Base-by-base conservation (phyloP, 1,284 basidiomycete species). In the Ceratorhiza oryzae-sativae region DNA sequence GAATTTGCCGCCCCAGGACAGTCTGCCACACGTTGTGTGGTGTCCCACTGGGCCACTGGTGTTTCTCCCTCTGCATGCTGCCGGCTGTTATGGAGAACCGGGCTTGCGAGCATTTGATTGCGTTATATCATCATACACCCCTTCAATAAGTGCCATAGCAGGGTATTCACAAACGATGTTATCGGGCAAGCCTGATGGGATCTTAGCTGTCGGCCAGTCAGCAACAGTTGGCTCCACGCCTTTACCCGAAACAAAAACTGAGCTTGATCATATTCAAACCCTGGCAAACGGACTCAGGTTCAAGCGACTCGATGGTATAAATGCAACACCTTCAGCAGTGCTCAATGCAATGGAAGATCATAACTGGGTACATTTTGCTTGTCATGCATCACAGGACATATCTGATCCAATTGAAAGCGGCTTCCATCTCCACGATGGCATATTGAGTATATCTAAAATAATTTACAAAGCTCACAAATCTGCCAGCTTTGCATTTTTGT, bases 281-380 rank as follows among this genome's bases (percentile, higher is more conserved):
- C 18, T 9, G 15, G 13, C 15, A 1, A 10, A 5, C 10, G 27
- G 27, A 32, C 6, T 32, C 1, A 1, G 2, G 1, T 46, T 30
- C 20, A 27, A 20, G 1, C 1, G 30, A 15, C 60, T 62, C 4
- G 25, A 46, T 2, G 60, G 27, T 23, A 20, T 5, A 8, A 6
- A 20, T 15, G 60, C 60, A 25, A 62, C 60, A 15, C 6, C 42
- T 12, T 5, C 12, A 10, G 60, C 45, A 8, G 42, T 62, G 13
- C 60, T 62, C 1, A 20, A 20, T 10, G 60, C n/a, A 18, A 55
- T 55, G 27, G 25, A 55, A 30, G 12, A 2, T 25, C 27, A 30
- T 6, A 55, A 30, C 53, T 68, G 65, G 65, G 65, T 68, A 15
- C 65, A 68, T 39, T 39, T 68, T 18, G 45, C 65, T 56, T 68